Base-by-base conservation (phyloP, 805 yeast genomes). In the Lipomyces chichibuensis region DNA sequence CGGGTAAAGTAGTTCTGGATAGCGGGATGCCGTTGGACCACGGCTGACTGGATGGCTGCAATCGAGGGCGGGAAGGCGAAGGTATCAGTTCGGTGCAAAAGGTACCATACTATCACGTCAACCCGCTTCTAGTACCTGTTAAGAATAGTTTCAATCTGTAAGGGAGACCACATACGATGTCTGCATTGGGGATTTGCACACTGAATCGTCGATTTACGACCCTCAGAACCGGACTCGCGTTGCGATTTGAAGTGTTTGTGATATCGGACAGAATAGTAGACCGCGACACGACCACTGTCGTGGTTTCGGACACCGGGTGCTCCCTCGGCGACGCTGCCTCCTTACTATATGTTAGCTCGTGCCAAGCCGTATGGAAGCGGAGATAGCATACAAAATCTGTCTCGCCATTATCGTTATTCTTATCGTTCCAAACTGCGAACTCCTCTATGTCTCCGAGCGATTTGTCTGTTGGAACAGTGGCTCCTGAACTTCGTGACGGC, bases 61-160 rank as follows among this genome's bases (percentile, higher is more conserved):
- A 66, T 60, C 27, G 70, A 66, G 8, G 70, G 67, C 17, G 70
- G 67, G 39, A 66, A 66, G 8, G 65, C 33, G 56, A 59, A 66
- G n/a, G 65, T 64, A 56, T 64, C 70, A 8, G 60, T 64, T 6
- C 65, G 60, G 53, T 66, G 70, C 27, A 66, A 57, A 13, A 59
- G 57, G 17, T 35, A 8, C 63, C 67, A 64, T 2, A 57, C 35
- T 8, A 39, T 27, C 43, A 6, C 43, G 37, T 66, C 70, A 20
- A 66, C 55, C 7, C 33, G 57, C 11, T 39, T 33, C 65, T 63
- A 56, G 37, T 14, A 5, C 5, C 17, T 13, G 57, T 32, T 35
- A 23, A 17, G 4, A 35, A n/a, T 29, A 8, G 29, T 52, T 35
- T 17, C n/a, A 39, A 13, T 14, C 32, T 13, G 52, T n/a, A 11